Conservation (phyloP, 2,329 filamentous ascomycete species). For the Septoria petroselini region DNA sequence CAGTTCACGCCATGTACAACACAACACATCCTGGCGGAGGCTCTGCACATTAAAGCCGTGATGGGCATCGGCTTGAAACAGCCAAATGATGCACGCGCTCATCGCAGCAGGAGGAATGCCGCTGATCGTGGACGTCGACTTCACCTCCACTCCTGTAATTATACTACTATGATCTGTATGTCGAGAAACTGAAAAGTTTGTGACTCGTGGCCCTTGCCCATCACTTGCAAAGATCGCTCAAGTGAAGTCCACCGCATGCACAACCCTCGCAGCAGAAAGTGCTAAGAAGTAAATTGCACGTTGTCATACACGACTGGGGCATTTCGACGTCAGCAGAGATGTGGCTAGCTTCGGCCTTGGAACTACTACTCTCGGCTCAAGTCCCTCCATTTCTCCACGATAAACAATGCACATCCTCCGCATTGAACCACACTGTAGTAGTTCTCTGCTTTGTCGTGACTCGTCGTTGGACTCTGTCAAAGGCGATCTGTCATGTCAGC, state of each 20-base stretch:
- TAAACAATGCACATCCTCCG: conserved; percentile 3
- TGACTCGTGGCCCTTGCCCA: too few relatives aligned
- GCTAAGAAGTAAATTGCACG: too few relatives aligned
- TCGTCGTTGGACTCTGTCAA: not conserved
- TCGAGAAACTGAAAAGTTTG: not conserved
- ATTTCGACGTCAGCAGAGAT: too few relatives aligned
- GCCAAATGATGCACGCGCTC: not conserved
- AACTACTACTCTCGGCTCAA: conserved; percentile 12
- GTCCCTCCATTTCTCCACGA: not conserved
- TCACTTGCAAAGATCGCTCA: too few relatives aligned
- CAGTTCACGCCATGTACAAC: too few relatives aligned
- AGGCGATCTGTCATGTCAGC: conserved; percentile 1
- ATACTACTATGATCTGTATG: conserved; percentile 12
- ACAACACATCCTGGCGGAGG: too few relatives aligned
- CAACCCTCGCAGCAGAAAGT: too few relatives aligned
- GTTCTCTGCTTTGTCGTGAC: not conserved
- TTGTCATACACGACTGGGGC: too few relatives aligned
- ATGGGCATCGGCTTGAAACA: not conserved
- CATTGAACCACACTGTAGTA: conserved; percentile 3
- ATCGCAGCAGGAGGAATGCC: not conserved
- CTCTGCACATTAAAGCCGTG: not conserved
- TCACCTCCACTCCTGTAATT: conserved; percentile 23
- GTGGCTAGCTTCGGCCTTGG: conserved; percentile 8
- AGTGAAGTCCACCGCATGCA: too few relatives aligned
- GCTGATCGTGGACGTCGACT: conserved; percentile 7